These are phyloP conservation scores for Cucumis hystrix DNA, from an alignment of 306 rosid genomes.

Conservation along the genomic window DNA sequence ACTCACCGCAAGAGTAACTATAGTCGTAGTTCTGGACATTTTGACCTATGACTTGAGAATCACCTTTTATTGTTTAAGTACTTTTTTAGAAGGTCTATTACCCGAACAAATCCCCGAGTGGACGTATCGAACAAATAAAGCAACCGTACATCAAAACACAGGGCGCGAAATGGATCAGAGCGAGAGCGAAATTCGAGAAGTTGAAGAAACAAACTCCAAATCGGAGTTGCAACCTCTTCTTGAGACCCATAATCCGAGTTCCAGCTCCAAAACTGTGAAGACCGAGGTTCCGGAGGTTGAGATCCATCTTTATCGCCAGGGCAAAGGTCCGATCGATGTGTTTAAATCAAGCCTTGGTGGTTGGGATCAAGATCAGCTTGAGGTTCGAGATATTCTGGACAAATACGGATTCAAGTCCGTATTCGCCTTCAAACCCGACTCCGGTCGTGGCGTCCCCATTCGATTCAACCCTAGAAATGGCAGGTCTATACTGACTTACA, in stretches of 20 bases:
- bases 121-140: neutral
- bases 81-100: no score
- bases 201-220: slow-evolving; percentile 12
- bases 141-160: neutral
- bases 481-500: slow-evolving; percentile 50
- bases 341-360: slow-evolving; percentile 57
- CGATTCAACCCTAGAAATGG: slow-evolving; percentile 67
- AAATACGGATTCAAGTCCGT: slow-evolving; percentile 51
- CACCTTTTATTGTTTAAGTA: no score
- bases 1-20: no score
- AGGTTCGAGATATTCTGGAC: slow-evolving; percentile 64
- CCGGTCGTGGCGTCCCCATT: slow-evolving; percentile 65
- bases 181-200: slow-evolving; percentile 14
- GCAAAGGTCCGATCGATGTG: slow-evolving; percentile 66
- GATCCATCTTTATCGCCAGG: slow-evolving; percentile 45
- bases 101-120: no score
- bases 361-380: slow-evolving; percentile 86
- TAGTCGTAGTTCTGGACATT: no score
- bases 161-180: slow-evolving; percentile 2
- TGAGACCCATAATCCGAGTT: neutral
- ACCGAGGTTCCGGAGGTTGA: slow-evolving; percentile 49
- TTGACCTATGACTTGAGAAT: no score
- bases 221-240: slow-evolving; percentile 4
- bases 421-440: slow-evolving; percentile 38
- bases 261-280: slow-evolving; percentile 9